Evolutionary conservation across 495 filamentous ascomycete species (phyloP).

Genomic region (Penicillium samsonianum): DNA sequence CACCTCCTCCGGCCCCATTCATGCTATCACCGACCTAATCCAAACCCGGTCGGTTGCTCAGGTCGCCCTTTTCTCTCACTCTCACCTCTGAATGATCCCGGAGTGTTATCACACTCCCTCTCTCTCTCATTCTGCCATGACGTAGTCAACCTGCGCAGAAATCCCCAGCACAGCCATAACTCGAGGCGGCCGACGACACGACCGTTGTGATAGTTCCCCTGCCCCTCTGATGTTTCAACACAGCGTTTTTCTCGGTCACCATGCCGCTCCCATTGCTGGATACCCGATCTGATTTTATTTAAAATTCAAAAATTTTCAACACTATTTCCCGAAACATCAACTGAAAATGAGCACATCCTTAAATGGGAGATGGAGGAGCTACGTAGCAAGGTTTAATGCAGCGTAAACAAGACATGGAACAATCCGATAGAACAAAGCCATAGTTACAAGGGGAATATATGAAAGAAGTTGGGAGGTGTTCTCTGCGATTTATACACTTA

Average conservation of each 20-base stretch:
- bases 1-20: conserved; percentile 5
- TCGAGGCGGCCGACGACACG: conserved; percentile 11
- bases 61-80: conserved; percentile 1
- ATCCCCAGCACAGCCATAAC: conserved; percentile 15
- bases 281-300: conserved; percentile 39
- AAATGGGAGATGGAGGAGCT: neutral
- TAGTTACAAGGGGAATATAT: neutral
- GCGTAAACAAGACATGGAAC: neutral
- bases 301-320: conserved; percentile 4
- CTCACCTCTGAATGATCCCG: neutral
- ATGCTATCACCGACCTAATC: neutral
- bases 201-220: conserved; percentile 6
- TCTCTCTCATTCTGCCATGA: conserved; percentile 12
- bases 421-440: neutral
- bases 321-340: neutral
- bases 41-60: neutral
- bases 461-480: neutral
- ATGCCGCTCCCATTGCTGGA: conserved; percentile 37
- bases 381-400: neutral
- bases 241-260: conserved; percentile 25
- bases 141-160: conserved; percentile 32
- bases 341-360: neutral
- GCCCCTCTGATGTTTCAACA: conserved; percentile 32
- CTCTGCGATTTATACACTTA: neutral
- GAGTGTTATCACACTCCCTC: neutral